Percentiles rank a stretch among this genome's conserved stretches.
These are phyloP conservation scores for Fusarium newnesense DNA, from an alignment of 2,329 filamentous ascomycete genomes.

Conservation along the genomic window DNA sequence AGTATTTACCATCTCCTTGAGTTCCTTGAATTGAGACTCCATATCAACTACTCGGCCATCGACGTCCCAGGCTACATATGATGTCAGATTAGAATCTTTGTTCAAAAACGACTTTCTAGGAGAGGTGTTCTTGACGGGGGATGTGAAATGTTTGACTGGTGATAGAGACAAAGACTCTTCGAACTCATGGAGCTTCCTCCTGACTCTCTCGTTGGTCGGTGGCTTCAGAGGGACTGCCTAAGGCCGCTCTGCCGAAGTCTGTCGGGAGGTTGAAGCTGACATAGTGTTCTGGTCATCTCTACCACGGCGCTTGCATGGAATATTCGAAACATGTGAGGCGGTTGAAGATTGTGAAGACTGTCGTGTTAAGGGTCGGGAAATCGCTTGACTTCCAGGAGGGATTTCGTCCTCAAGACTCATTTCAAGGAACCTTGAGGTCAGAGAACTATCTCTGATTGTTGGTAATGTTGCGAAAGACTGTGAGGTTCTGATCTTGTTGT, in stretches of 20 bases:
- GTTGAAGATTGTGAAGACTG: slow-evolving; percentile 40
- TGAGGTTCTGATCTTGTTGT: slow-evolving; percentile 42
- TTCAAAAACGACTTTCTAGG: slow-evolving; percentile 69
- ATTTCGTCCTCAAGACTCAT: slow-evolving; percentile 53
- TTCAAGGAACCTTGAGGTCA: slow-evolving; percentile 50
- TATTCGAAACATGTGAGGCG: slow-evolving; percentile 40
- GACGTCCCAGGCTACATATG: slow-evolving; percentile 79
- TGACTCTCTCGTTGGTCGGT: slow-evolving; percentile 45
- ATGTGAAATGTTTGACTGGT: slow-evolving; percentile 48
- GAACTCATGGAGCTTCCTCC: slow-evolving; percentile 47
- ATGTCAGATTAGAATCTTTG: slow-evolving; percentile 76
- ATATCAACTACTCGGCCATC: slow-evolving; percentile 80
- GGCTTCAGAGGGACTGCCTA: slow-evolving; percentile 51
- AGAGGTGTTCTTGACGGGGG: slow-evolving; percentile 56
- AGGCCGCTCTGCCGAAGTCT: slow-evolving; percentile 38
- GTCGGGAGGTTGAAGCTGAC: slow-evolving; percentile 15
- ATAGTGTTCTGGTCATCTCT: slow-evolving; percentile 37
- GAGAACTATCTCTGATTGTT: slow-evolving; percentile 57
- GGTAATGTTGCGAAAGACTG: slow-evolving; percentile 43
- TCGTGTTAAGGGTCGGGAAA: slow-evolving; percentile 44
- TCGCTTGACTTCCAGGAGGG: slow-evolving; percentile 59
- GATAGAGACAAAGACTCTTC: slow-evolving; percentile 46
- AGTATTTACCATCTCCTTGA: slow-evolving; percentile 78
- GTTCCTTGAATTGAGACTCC: slow-evolving; percentile 75
- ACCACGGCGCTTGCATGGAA: slow-evolving; percentile 43